Evolutionary conservation across 352 stramenopile species (phyloP).

Genomic region (Pythium brachiatum): DNA sequence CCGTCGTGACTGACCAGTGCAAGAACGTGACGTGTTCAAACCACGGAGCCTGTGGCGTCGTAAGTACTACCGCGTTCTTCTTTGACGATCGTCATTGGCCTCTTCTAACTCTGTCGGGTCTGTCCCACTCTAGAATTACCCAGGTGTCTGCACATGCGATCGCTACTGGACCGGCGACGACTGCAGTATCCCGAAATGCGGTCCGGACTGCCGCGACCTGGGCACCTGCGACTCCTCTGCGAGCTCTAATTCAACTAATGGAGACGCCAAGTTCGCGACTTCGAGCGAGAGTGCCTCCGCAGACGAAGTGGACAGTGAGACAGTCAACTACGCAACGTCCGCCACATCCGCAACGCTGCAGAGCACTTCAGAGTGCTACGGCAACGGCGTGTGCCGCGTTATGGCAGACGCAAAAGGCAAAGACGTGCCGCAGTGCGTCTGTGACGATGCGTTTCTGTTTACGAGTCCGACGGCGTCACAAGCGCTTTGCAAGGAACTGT

Average conservation of each 20-base stretch:
- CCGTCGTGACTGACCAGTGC: slow-evolving; percentile 66
- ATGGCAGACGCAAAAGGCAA: slow-evolving; percentile 14
- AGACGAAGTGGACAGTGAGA: background rate
- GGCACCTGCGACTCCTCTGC: slow-evolving; percentile 33
- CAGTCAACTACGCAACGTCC: slow-evolving; percentile 1
- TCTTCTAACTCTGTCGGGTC: slow-evolving; percentile 1
- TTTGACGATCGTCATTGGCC: too few relatives aligned
- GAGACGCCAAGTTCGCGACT: background rate
- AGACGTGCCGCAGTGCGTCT: slow-evolving; percentile 45
- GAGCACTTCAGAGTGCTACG: slow-evolving; percentile 68
- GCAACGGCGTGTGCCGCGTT: slow-evolving; percentile 62
- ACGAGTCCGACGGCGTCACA: slow-evolving; percentile 37
- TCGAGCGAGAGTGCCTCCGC: background rate
- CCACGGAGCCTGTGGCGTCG: slow-evolving; percentile 56
- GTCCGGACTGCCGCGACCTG: slow-evolving; percentile 65
- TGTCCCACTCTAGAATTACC: slow-evolving; percentile 34
- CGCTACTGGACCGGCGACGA: slow-evolving; percentile 75
- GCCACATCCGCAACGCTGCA: slow-evolving; percentile 26
- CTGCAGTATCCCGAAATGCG: slow-evolving; percentile 70
- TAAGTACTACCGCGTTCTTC: slow-evolving; percentile 16
- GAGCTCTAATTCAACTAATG: background rate
- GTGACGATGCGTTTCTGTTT: slow-evolving; percentile 65
- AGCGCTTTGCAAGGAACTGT: slow-evolving; percentile 57
- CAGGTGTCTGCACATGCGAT: slow-evolving; percentile 68
- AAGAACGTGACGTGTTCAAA: slow-evolving; percentile 54